Percentiles rank a stretch among this genome's conserved stretches.
phyloP scores from a whole-genome alignment of 148 eudicot genomes.

The Persicaria tinctoria region DNA sequence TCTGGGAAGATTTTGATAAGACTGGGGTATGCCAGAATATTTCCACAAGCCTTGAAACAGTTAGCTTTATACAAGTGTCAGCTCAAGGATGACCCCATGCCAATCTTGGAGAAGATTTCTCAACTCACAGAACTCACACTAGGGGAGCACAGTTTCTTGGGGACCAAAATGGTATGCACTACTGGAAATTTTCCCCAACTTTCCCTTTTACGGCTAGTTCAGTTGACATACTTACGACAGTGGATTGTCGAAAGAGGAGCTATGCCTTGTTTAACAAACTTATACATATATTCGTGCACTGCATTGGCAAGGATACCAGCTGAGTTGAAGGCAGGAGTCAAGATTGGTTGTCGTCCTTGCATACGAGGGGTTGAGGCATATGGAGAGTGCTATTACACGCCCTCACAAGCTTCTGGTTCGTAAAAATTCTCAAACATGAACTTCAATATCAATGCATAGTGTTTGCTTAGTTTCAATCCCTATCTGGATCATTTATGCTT shows the following conservation, averaged over 20 bases:
- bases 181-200: conserved; percentile 19
- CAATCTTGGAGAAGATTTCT: background rate
- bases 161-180: background rate
- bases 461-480: too few relatives aligned
- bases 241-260: conserved; percentile 17
- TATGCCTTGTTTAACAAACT: conserved; percentile 17
- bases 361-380: background rate
- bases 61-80: background rate
- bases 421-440: background rate
- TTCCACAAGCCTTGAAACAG: background rate
- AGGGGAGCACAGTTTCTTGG: background rate
- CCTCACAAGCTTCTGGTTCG: background rate
- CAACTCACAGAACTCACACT: background rate
- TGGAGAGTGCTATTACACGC: background rate
- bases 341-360: conserved; percentile 14
- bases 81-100: background rate
- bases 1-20: background rate
- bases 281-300: conserved; percentile 9
- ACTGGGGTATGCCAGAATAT: background rate
- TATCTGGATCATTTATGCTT: too few relatives aligned
- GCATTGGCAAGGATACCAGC: conserved; percentile 15
- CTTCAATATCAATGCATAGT: too few relatives aligned
- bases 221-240: conserved; percentile 13
- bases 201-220: conserved; percentile 2
- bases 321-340: conserved; percentile 11